Evolutionary conservation across 2,329 filamentous ascomycete species (phyloP).

Genomic region (Aspergillus sp.): DNA sequence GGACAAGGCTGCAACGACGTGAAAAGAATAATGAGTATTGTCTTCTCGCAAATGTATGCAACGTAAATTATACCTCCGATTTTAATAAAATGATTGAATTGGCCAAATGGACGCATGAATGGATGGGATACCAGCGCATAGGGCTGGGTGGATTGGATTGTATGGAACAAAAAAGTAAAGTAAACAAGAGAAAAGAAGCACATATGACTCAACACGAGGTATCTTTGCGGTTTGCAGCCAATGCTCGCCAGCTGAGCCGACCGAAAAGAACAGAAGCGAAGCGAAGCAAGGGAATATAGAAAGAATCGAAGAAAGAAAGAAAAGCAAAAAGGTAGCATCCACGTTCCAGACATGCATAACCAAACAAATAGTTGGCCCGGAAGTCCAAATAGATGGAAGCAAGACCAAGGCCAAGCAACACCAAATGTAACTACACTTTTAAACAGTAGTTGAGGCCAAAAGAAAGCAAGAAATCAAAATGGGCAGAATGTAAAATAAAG

Average conservation of each 20-base stretch:
- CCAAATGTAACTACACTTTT: neutral
- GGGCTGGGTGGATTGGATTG: no score
- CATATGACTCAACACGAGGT: constrained; percentile 22
- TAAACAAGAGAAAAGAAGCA: constrained; percentile 9
- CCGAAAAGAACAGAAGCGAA: neutral
- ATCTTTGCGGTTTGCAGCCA: constrained; percentile 14
- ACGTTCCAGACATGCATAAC: constrained; percentile 1
- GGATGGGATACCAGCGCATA: constrained; percentile 8
- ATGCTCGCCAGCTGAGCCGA: neutral
- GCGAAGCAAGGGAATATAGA: neutral
- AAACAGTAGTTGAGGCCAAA: constrained; percentile 5
- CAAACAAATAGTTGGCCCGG: neutral
- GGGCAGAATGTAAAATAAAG: constrained; percentile 5
- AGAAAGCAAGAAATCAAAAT: constrained; percentile 1
- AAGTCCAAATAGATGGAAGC: neutral
- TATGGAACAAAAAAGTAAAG: constrained; percentile 8
- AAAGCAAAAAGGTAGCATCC: constrained; percentile 4
- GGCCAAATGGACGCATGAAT: neutral
- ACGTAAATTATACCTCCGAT: constrained; percentile 13
- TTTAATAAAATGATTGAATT: constrained; percentile 3
- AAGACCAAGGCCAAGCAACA: neutral
- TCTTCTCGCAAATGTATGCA: no score
- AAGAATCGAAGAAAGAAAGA: constrained; percentile 4
- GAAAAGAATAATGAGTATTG: no score
- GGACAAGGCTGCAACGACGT: no score